Evolutionary conservation across 2,329 filamentous ascomycete species (phyloP).

Genomic region (Paraphoma chrysanthemicola): DNA sequence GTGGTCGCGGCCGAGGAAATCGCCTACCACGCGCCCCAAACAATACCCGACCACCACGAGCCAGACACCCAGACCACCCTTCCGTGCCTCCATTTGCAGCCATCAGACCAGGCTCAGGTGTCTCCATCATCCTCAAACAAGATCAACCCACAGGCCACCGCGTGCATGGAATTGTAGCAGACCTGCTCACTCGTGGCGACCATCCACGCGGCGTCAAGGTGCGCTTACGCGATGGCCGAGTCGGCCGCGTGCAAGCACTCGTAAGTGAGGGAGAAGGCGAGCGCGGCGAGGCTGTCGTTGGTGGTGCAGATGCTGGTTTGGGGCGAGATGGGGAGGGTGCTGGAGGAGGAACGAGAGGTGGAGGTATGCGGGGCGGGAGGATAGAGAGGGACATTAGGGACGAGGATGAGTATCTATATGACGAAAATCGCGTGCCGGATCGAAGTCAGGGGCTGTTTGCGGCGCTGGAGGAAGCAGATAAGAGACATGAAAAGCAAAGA

Average conservation of each 20-base stretch:
- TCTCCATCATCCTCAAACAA: conserved; percentile 77
- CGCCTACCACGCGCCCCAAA: neutral
- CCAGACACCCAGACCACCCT: conserved; percentile 38
- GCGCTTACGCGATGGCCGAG: conserved; percentile 71
- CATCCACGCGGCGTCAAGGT: conserved; percentile 84
- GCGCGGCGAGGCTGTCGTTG: conserved; percentile 34
- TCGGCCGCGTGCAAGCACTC: conserved; percentile 76
- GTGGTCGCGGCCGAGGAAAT: neutral
- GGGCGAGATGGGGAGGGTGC: conserved; percentile 35
- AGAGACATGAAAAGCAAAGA: conserved; percentile 31
- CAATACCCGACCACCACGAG: neutral
- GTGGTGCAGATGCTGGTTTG: conserved; percentile 27
- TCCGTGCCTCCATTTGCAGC: conserved; percentile 28
- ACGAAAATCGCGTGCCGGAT: conserved; percentile 22
- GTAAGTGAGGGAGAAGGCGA: conserved; percentile 33
- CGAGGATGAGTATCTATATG: conserved; percentile 38
- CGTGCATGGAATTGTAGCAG: conserved; percentile 69
- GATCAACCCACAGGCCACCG: conserved; percentile 78
- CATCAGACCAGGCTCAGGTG: conserved; percentile 66
- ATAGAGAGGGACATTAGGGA: conserved; percentile 38
- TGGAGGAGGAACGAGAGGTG: conserved; percentile 7
- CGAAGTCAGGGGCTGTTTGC: conserved; percentile 25
- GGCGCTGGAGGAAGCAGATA: conserved; percentile 36
- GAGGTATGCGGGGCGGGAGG: conserved; percentile 18
- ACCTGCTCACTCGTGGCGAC: conserved; percentile 74